These are phyloP conservation scores for Ramaria rubella DNA, from an alignment of 768 basidiomycete genomes.

Conservation along the genomic window DNA sequence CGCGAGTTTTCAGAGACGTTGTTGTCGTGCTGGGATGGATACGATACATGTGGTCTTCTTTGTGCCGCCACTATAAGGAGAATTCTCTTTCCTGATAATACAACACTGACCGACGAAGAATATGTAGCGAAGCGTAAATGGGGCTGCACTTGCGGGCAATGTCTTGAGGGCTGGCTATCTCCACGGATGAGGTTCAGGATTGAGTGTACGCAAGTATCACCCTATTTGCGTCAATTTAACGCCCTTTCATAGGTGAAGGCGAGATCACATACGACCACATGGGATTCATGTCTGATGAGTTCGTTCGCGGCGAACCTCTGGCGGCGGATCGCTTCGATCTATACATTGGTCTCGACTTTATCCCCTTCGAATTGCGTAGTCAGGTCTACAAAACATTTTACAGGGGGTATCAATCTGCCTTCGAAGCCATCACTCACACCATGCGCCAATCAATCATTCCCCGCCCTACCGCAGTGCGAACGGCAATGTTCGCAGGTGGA, in stretches of 20 bases:
- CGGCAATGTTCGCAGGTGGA: background rate
- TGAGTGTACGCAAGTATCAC: too few relatives aligned
- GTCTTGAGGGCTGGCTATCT: background rate
- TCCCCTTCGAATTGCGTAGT: background rate
- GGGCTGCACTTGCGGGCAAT: background rate
- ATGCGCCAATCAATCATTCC: background rate
- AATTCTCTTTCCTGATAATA: background rate
- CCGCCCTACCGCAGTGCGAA: background rate
- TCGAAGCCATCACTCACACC: background rate
- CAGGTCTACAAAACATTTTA: background rate
- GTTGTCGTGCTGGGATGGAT: background rate
- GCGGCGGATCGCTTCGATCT: too few relatives aligned
- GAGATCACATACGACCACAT: too few relatives aligned
- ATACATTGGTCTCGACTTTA: background rate
- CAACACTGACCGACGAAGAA: background rate
- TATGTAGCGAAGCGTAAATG: background rate
- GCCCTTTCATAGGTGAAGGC: too few relatives aligned
- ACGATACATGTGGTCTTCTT: background rate
- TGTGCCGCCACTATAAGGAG: too few relatives aligned
- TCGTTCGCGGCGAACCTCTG: too few relatives aligned
- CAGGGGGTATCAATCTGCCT: background rate
- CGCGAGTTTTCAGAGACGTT: background rate
- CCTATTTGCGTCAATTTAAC: too few relatives aligned
- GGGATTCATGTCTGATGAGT: too few relatives aligned
- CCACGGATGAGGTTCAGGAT: too few relatives aligned